phyloP scores from a whole-genome alignment of 2,329 filamentous ascomycete species.

The Penicillium decumbens region DNA sequence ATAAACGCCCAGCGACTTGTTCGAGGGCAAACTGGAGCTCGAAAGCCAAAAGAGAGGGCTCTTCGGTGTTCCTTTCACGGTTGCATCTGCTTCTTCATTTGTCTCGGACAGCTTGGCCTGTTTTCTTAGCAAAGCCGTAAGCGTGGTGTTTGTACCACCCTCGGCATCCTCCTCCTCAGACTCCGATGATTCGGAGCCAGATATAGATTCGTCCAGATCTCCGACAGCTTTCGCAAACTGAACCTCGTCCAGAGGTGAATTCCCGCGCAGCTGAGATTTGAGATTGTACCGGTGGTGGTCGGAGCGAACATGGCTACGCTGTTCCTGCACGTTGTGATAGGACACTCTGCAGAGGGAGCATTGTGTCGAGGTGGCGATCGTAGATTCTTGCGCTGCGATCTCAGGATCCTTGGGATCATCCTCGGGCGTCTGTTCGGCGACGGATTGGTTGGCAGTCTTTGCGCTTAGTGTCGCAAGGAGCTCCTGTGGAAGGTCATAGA shows the following conservation, averaged over 20 bases:
- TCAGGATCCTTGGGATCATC: constrained; percentile 23
- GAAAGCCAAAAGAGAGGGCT: constrained; percentile 81
- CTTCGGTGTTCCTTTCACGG: constrained; percentile 57
- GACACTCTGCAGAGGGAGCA: constrained; percentile 74
- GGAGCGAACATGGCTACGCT: constrained; percentile 79
- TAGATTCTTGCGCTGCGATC: constrained; percentile 38
- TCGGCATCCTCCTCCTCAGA: constrained; percentile 60
- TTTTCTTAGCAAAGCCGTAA: constrained; percentile 73
- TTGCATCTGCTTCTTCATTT: constrained; percentile 45
- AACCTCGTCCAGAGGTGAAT: constrained; percentile 64
- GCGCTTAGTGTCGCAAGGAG: constrained; percentile 64
- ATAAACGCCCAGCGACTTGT: constrained; percentile 81
- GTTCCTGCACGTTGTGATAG: constrained; percentile 71
- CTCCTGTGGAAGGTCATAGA: constrained; percentile 76
- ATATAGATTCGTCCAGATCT: constrained; percentile 88
- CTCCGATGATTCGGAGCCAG: constrained; percentile 64
- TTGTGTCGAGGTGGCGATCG: constrained; percentile 57
- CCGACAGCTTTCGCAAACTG: constrained; percentile 86
- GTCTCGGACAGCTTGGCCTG: constrained; percentile 65
- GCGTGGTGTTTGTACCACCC: constrained; percentile 46
- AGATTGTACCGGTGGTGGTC: constrained; percentile 93
- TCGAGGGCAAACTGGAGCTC: constrained; percentile 67
- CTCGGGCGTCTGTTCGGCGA: constrained; percentile 23
- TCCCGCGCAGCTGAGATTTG: constrained; percentile 79
- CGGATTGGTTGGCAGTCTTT: constrained; percentile 45